Conservation (phyloP, 2,329 filamentous ascomycete genomes). For the Keithomyces neogunnii region DNA sequence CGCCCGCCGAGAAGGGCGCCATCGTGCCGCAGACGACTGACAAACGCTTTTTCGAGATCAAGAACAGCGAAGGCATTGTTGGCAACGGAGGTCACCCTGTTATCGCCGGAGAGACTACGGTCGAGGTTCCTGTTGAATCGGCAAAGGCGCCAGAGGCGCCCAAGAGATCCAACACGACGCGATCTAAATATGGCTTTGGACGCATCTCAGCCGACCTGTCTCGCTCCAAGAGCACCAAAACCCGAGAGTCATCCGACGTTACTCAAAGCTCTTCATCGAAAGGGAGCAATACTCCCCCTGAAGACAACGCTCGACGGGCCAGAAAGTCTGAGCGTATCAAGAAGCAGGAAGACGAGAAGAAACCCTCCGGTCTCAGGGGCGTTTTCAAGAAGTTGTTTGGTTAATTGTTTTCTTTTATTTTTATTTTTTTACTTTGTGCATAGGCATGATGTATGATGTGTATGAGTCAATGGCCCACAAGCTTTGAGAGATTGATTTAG, state of each 20-base stretch:
- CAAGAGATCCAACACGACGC: conserved; percentile 20
- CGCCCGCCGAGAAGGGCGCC: conserved; percentile 16
- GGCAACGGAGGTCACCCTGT: conserved; percentile 15
- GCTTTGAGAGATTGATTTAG: conserved; percentile 6
- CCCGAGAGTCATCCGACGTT: conserved; percentile 9
- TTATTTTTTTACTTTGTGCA: conserved; percentile 1
- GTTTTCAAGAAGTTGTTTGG: conserved; percentile 29
- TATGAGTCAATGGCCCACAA: conserved; percentile 4
- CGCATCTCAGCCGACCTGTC: conserved; percentile 20
- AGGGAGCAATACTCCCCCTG: conserved; percentile 11
- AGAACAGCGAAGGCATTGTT: conserved; percentile 26
- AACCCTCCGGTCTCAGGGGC: conserved; percentile 23
- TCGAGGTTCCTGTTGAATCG: conserved; percentile 2
- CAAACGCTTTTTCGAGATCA: conserved; percentile 35
- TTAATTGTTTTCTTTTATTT: background rate
- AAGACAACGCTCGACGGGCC: conserved; percentile 25
- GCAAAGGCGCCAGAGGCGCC: conserved; percentile 14
- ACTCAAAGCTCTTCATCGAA: conserved; percentile 1
- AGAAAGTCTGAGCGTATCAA: conserved; percentile 26
- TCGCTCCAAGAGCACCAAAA: conserved; percentile 15
- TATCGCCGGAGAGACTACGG: conserved; percentile 13
- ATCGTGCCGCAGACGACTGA: conserved; percentile 12
- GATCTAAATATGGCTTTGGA: conserved; percentile 17
- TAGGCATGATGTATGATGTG: conserved; percentile 8
- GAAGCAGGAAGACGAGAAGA: conserved; percentile 21